Evolutionary conservation across 805 yeast genomes (phyloP), one percentile per base, ranked within the genome.

Genomic region (Cyberlindnera mycetangii): DNA sequence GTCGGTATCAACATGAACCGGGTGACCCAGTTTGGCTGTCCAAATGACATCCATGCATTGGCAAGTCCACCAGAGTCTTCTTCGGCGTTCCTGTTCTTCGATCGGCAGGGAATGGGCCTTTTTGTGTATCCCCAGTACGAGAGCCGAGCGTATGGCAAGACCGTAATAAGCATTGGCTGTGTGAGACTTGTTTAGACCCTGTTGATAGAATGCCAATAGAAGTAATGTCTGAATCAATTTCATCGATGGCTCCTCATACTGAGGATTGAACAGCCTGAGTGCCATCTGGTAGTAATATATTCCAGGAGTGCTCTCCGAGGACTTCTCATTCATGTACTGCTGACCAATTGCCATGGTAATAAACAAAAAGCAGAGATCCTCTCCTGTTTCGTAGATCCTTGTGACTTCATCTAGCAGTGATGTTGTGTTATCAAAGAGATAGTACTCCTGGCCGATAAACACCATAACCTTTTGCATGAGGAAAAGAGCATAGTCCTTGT

Each of bases 61-160:
- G 17, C 64, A 62, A 10, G 72, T 65, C 72, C 72, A 68, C 71
- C 71, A 68, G 4, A 67, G 53, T 37, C 68, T 57, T 45, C 67
- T 60, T 19, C 69, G 52, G 39, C 61, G 60, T 22, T 67, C 65
- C 17, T 53, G 51, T 36, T 64, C 66, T 20, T 46, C 50, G 5
- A 42, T 12, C 12, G 56, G 47, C 12, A 55, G 37, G 11, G 50
- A 47, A 11, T 49, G 45, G 10, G 50, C 44, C 27, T 59, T 60
- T 32, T 61, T 51, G 51, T 68, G 71, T 19, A 64, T 50, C 3
- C 68, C 68, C 30, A 64, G 45, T 5, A 62, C 52, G 17, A 67
- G 47, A 0, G 66, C 54, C 48, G 64, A 56, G 21, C 69, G 48
- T 14, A 61, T 53, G 3, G 71, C 71, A 9, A 62, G 42, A 7